Percentiles rank a stretch among this genome's conserved stretches.
These are phyloP conservation scores for Clitocybe nebularis DNA, from an alignment of 1,284 basidiomycete genomes.

Conservation along the genomic window DNA sequence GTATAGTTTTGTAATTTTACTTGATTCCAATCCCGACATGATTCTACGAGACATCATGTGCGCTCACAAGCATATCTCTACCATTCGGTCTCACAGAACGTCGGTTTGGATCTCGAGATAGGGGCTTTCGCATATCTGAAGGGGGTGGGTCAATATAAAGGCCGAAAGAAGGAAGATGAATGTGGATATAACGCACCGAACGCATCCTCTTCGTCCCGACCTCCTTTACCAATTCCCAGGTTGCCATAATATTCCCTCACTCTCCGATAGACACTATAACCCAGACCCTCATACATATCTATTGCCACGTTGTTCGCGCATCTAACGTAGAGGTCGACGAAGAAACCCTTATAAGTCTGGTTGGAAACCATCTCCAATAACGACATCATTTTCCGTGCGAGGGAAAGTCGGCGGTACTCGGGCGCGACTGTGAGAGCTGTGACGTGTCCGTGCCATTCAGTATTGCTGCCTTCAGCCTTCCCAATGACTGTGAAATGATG, in stretches of 20 bases:
- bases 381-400: constrained; percentile 80
- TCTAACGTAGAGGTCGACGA: constrained; percentile 89
- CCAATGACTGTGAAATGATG: constrained; percentile 66
- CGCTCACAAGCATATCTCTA: constrained; percentile 68
- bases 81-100: constrained; percentile 69
- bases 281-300: constrained; percentile 81
- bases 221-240: constrained; percentile 61
- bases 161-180: constrained; percentile 4
- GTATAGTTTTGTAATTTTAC: constrained; percentile 5
- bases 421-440: constrained; percentile 91
- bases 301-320: constrained; percentile 77
- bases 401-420: constrained; percentile 80
- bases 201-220: constrained; percentile 83
- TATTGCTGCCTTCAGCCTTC: constrained; percentile 73
- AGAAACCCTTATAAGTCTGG: constrained; percentile 72
- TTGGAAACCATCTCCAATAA: constrained; percentile 82
- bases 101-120: constrained; percentile 60
- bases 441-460: constrained; percentile 87
- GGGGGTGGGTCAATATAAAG: background rate
- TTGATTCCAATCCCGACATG: background rate
- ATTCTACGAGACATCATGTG: constrained; percentile 59
- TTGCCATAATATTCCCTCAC: constrained; percentile 86
- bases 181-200: constrained; percentile 58
- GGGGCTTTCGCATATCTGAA: constrained; percentile 85
- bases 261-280: constrained; percentile 82